Evolutionary conservation across 116 monocot genomes (phyloP), one percentile per base, ranked within the genome.

Genomic region (Zostera marina): DNA sequence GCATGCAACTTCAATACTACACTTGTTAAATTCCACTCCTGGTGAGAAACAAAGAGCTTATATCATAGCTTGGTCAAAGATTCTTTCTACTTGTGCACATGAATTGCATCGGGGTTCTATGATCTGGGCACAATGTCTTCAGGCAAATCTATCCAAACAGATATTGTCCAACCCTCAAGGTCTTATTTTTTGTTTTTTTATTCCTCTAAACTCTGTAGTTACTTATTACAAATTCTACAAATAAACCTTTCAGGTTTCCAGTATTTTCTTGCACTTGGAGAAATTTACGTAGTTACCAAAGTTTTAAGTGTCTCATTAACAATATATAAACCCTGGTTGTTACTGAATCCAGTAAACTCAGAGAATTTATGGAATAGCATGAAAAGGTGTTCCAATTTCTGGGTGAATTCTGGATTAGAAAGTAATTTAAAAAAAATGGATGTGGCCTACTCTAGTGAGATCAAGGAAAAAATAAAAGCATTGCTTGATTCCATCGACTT

Each of bases 181-280:
- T 55, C 58, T 58, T 47, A 25, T 32, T 32, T 12, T 9, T 14
- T 66, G 15, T 21, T 56, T 42, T 38, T 23, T 7, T 38, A 5
- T 25, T 26, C 20, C 9, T 25, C 21, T 44, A 5, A 11, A 32
- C 17, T 26, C 44, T 11, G 5, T 43, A 22, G 54, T 47, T 38
- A 23, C 45, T 41, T 10, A 10, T 47, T 15, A 44, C 22, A 56
- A 9, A 24, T 17, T 46, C 16, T 66, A 6, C 5, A 32, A 32
- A 32, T 32, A 56, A 46, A 23, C 63, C 32, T 24, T 55, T 9
- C 79, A 91, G 91, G 81, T 5, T 63, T 23, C 39, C 49, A 63
- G 12, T 85, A 77, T 71, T 82, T 91, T 77, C 41, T 79, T 59
- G 81, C 82, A 51, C 91, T 91, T 66, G 85, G 72, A 59, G 85